Conservation (phyloP, 805 yeast species). For the Dipodascus geniculatus region DNA sequence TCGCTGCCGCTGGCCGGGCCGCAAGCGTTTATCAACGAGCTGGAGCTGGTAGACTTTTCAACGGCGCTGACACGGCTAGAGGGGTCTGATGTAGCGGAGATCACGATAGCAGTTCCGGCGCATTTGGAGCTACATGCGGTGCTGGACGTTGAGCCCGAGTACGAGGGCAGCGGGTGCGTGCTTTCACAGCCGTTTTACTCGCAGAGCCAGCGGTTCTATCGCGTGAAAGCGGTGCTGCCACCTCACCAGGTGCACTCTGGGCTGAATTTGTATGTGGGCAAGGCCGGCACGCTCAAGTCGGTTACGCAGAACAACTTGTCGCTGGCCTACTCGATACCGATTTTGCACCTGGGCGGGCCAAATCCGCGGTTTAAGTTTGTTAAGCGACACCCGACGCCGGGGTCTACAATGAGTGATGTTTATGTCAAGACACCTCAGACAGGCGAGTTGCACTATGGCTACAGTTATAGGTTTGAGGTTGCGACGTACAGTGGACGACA, state of each 20-base stretch:
- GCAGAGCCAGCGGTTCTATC: constrained; percentile 50
- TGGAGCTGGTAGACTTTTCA: constrained; percentile 58
- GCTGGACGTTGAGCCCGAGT: constrained; percentile 18
- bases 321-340: constrained; percentile 60
- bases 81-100: constrained; percentile 70
- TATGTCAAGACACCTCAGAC: constrained; percentile 83
- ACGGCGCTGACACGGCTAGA: constrained; percentile 61
- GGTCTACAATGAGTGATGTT: constrained; percentile 56
- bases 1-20: constrained; percentile 83
- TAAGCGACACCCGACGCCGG: constrained; percentile 59
- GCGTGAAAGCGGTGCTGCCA: constrained; percentile 75
- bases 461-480: constrained; percentile 53
- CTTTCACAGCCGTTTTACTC: constrained; percentile 74
- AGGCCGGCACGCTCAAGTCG: constrained; percentile 31
- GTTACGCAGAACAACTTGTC: constrained; percentile 36
- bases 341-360: constrained; percentile 53
- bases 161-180: constrained; percentile 38
- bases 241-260: constrained; percentile 56
- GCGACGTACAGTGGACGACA: constrained; percentile 39
- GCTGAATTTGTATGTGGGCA: constrained; percentile 62
- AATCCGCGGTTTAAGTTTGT: constrained; percentile 57
- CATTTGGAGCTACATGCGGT: constrained; percentile 55
- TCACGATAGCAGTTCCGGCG: constrained; percentile 59
- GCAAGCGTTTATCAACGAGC: constrained; percentile 49
- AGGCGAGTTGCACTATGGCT: constrained; percentile 41